Evolutionary conservation across 768 basidiomycete species (phyloP), one percentile per base, ranked within the genome.

Genomic region (Omphalotus guepiniiformis): DNA sequence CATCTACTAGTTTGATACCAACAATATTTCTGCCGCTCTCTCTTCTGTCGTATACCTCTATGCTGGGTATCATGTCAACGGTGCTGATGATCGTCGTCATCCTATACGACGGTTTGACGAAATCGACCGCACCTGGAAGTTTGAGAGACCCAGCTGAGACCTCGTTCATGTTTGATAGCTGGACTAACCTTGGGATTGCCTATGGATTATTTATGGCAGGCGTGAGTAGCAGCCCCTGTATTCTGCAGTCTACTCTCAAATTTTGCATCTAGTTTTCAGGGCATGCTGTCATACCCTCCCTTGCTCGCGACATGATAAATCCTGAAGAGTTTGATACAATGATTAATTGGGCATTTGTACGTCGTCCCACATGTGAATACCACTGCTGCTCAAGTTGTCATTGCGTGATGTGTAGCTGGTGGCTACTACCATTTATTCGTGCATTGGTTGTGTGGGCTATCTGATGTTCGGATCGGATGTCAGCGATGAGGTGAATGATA

Each of bases 131-230:
- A 16, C 92, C 92, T 3, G 94, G 94, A 3, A 93, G 90, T 56
- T 66, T 98, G 7, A 83, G 84, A 75, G 67, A 71, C 39, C 87
- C 88, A 3, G 84, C 82, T 23, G 66, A 71, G n/a, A 96, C 93
- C 0, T 77, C 72, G 16, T 51, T 83, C 9, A 72, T 72, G 4
- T 70, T 87, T 12, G 67, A 67, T 21, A 76, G 72, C 49, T 65
- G 71, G 52, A 65, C 66, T 16, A 76, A 85, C 46, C 68, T 95
- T 27, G 87, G 92, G 1, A 63, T 95, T 22, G 80, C 88, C 12
- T 86, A 93, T 55, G 94, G 94, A 2, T 70, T 98, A 52, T 82
- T 97, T 58, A 92, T 98, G 83, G 88, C 90, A 6, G 92, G 93
- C 13, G 90, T 92, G 60, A 59, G 79, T 59, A 39, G 48, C 22